Conservation (phyloP, 2,329 filamentous ascomycete species). For the Sporothrix mexicana region DNA sequence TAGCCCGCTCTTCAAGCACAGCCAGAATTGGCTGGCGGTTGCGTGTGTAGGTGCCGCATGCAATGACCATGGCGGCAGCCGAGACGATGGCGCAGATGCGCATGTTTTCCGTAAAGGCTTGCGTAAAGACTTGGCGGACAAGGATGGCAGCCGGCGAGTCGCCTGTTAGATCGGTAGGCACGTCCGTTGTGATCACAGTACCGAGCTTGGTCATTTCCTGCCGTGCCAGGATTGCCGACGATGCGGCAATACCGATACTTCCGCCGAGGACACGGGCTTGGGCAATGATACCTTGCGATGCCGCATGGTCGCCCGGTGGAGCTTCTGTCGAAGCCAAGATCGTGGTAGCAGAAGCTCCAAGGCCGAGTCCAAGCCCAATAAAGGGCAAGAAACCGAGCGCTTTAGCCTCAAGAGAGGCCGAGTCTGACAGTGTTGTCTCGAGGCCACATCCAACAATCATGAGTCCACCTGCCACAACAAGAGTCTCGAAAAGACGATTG, state of each 20-base stretch:
- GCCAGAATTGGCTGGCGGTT: slow-evolving; percentile 43
- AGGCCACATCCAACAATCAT: slow-evolving; percentile 56
- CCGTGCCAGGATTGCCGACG: slow-evolving; percentile 53
- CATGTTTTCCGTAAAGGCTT: slow-evolving; percentile 44
- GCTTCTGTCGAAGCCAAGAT: slow-evolving; percentile 53
- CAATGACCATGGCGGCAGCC: slow-evolving; percentile 49
- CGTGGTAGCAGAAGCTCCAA: slow-evolving; percentile 55
- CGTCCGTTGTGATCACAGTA: slow-evolving; percentile 41
- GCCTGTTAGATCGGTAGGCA: slow-evolving; percentile 40
- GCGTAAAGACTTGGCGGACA: slow-evolving; percentile 50
- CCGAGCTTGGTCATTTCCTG: slow-evolving; percentile 44
- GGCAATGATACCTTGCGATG: slow-evolving; percentile 58
- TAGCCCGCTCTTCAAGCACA: slow-evolving; percentile 27
- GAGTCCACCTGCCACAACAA: slow-evolving; percentile 50
- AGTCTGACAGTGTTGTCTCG: slow-evolving; percentile 49
- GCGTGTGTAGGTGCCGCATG: slow-evolving; percentile 49
- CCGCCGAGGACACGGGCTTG: slow-evolving; percentile 60
- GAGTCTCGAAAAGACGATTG: slow-evolving; percentile 52
- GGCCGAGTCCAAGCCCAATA: slow-evolving; percentile 59
- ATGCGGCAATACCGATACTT: slow-evolving; percentile 60
- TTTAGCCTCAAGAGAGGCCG: slow-evolving; percentile 50
- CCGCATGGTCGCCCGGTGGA: slow-evolving; percentile 51
- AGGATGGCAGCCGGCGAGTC: slow-evolving; percentile 41
- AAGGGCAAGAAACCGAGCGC: slow-evolving; percentile 57
- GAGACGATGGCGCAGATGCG: slow-evolving; percentile 51